Conservation (phyloP, 2,329 filamentous ascomycete genomes). For the Aspergillus quadricinctus region DNA sequence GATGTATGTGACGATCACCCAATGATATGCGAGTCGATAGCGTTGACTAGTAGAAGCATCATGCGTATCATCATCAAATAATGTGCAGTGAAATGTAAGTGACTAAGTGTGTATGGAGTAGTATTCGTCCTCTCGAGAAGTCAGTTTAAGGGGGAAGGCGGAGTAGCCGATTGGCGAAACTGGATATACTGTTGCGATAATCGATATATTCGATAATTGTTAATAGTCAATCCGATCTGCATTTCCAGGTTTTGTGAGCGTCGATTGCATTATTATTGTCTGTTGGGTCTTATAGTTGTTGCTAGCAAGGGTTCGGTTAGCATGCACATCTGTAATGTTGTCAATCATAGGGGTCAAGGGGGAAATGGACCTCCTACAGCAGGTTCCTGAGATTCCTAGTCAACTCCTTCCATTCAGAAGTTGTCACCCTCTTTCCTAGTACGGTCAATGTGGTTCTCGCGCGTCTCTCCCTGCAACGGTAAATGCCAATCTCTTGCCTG, state of each 20-base stretch:
- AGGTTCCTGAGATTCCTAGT: neutral
- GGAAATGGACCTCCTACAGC: neutral
- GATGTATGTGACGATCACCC: neutral
- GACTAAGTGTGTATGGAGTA: neutral
- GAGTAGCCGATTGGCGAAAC: neutral
- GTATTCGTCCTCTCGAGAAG: neutral
- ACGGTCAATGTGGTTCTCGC: constrained; percentile 1
- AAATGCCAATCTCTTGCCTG: neutral
- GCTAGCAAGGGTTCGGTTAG: neutral
- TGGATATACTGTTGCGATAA: neutral
- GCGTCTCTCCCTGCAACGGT: neutral
- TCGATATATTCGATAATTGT: neutral
- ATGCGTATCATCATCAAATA: neutral
- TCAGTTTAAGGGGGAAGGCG: neutral
- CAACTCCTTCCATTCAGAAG: neutral
- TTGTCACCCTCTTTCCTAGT: constrained; percentile 10
- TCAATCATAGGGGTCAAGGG: neutral
- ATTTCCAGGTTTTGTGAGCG: neutral
- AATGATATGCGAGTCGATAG: neutral
- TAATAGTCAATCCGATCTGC: neutral
- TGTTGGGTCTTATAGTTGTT: neutral
- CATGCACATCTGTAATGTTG: neutral
- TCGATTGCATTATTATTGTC: neutral
- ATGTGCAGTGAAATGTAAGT: neutral
- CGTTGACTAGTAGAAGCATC: neutral